Conservation (phyloP, 257 asterid species). For the Solanum chmielewskii region DNA sequence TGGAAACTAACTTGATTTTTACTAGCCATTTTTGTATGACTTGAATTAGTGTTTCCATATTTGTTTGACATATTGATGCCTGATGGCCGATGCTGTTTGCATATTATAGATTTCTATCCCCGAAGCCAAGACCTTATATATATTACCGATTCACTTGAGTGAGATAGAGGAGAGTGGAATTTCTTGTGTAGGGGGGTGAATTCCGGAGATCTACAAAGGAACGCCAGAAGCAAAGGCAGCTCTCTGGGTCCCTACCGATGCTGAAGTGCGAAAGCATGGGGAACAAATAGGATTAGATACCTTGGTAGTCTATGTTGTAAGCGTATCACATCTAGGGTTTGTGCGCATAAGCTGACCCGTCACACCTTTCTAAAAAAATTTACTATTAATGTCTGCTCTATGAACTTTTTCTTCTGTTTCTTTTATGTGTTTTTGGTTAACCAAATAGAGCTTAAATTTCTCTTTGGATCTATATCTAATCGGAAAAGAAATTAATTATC, state of each 20-base stretch:
- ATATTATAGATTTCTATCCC: neutral
- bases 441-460: neutral
- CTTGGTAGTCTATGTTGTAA: neutral
- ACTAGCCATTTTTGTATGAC: neutral
- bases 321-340: neutral
- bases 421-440: neutral
- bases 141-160: neutral
- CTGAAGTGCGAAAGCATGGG: neutral
- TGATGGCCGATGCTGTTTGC: neutral
- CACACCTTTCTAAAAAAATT: neutral
- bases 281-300: neutral
- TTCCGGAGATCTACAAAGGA: neutral
- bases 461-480: neutral
- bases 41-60: neutral
- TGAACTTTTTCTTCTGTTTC: neutral
- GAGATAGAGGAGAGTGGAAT: neutral
- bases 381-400: neutral
- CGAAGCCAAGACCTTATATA: neutral
- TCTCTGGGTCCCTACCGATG: neutral
- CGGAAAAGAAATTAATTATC: neutral
- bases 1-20: neutral
- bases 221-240: neutral
- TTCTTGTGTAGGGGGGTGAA: neutral
- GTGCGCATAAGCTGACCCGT: neutral
- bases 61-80: neutral